Percentiles rank a stretch among this genome's conserved stretches.
Conservation (phyloP, 2,329 filamentous ascomycete species). For the Penicillium decumbens region DNA sequence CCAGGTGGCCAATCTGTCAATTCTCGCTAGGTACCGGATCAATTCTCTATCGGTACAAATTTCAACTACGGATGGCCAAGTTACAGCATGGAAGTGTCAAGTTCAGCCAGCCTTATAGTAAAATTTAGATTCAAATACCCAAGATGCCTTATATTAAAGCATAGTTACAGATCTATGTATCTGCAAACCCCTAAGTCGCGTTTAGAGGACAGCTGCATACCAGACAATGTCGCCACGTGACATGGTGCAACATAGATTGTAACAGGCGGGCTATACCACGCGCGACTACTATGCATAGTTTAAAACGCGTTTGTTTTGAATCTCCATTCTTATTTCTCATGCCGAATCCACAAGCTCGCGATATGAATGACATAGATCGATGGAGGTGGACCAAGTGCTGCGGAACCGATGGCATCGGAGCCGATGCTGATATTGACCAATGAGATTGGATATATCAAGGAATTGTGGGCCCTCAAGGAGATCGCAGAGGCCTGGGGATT, state of each 20-base stretch:
- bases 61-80: too few relatives aligned
- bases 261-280: not conserved
- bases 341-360: not conserved
- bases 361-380: not conserved
- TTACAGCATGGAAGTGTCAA: too few relatives aligned
- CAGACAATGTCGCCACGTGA: not conserved
- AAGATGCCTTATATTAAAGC: too few relatives aligned
- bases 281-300: not conserved
- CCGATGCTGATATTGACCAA: slow-evolving; percentile 3
- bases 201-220: not conserved
- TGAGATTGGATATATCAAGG: not conserved
- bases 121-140: too few relatives aligned
- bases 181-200: too few relatives aligned
- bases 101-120: too few relatives aligned
- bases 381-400: not conserved
- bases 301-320: not conserved
- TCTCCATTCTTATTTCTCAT: not conserved
- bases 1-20: too few relatives aligned
- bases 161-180: too few relatives aligned
- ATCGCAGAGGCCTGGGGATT: too few relatives aligned
- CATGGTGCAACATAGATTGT: not conserved
- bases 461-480: not conserved
- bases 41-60: too few relatives aligned
- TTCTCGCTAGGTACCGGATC: too few relatives aligned
- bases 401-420: slow-evolving; percentile 5